Evolutionary conservation across 805 yeast genomes (phyloP).

Genomic region (Kazachstania kunashirensis): DNA sequence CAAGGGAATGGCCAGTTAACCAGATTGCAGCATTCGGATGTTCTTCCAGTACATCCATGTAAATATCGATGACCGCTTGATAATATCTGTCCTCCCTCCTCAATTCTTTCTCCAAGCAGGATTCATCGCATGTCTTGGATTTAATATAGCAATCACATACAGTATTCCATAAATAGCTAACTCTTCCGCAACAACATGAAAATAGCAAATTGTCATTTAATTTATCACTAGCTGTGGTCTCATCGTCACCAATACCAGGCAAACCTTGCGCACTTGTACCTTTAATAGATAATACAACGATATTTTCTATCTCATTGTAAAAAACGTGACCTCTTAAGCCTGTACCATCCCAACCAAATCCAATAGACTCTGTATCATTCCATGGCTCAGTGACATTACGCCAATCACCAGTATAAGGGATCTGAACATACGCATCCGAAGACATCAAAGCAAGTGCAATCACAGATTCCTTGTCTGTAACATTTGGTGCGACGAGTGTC

Average conservation of each 20-base stretch:
- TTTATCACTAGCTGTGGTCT: conserved; percentile 74
- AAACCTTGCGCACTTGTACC: conserved; percentile 84
- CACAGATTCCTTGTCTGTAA: conserved; percentile 64
- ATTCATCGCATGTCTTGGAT: conserved; percentile 80
- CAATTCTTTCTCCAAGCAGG: conserved; percentile 71
- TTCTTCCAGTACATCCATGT: conserved; percentile 52
- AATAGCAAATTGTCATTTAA: conserved; percentile 80
- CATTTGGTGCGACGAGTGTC: conserved; percentile 54
- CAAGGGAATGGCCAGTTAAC: conserved; percentile 93
- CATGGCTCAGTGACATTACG: conserved; percentile 59
- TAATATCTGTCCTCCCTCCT: conserved; percentile 72
- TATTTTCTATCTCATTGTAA: conserved; percentile 44
- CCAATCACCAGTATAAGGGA: conserved; percentile 81
- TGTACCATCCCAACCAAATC: conserved; percentile 78
- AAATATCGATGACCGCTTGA: conserved; percentile 67
- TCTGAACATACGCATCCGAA: conserved; percentile 79
- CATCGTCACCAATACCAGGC: conserved; percentile 67
- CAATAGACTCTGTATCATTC: conserved; percentile 39
- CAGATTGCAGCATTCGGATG: conserved; percentile 73
- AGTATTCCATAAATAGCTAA: conserved; percentile 83
- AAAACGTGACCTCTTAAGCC: conserved; percentile 92
- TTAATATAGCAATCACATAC: conserved; percentile 88
- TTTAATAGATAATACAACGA: conserved; percentile 71
- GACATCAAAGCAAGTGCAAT: conserved; percentile 74
- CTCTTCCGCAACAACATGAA: conserved; percentile 93